Base-by-base conservation (phyloP, 148 eudicot genomes). In the Fallopia convolvulus region DNA sequence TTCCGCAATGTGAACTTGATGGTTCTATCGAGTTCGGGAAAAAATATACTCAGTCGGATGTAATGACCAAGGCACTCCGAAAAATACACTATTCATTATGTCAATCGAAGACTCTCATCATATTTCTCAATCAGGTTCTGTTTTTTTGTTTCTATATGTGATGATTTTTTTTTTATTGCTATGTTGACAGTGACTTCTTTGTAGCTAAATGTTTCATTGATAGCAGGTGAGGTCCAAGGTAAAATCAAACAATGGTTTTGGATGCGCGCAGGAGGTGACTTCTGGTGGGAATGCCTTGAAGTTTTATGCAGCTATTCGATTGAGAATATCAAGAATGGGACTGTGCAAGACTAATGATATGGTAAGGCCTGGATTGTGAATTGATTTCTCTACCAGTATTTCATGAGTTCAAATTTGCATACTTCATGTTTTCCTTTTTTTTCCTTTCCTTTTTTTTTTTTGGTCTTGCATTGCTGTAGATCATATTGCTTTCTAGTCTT, bases 281-380 rank as follows among this genome's bases (percentile, higher is more conserved):
- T 93, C 91, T 86, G 99, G 98, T 5, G 99, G 99, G 71, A 96
- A 93, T 86, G 93, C 97, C 58, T 82, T 96, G 79, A 90, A 83
- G 77, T 96, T 96, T 55, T 91, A 96, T 82, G 92, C 99, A 72
- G 98, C 97, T 15, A 80, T 91, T 71, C 84, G 99, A 73, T 55
- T 96, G 89, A 90, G 88, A 82, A 85, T 88, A 78, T 85, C 84
- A 68, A 90, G 97, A 81, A 90, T 82, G 56, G 83, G 81, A 78
- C 79, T 93, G 84, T 80, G 87, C 78, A 93, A 75, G 87, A 79
- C 76, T 36, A 82, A 80, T 47, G 89, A 91, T 79, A 79, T 85
- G 99, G 99, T 93, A 83, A 9, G 46, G 21, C 32, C 8, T 44
- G 46, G 46, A 40, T 71, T 39, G 13, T 71, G 74, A 40, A 40